Evolutionary conservation across 768 basidiomycete species (phyloP), one percentile per base, ranked within the genome.

Genomic region (Lentinula sp.): DNA sequence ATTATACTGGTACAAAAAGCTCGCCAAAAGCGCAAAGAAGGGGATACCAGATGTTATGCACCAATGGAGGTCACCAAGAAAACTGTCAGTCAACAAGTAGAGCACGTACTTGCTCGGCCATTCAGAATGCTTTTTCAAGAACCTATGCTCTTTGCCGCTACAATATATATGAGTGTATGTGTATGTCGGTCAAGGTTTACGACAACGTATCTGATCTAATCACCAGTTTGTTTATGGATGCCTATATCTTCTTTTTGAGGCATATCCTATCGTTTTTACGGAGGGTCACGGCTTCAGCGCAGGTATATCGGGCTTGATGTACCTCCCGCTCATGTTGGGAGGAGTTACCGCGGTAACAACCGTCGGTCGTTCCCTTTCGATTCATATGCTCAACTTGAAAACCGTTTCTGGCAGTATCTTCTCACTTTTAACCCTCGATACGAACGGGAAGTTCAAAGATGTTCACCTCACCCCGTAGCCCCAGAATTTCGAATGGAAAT

Each of bases 41-140:
- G 80, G 0, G 81, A 87, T 66, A 62, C 72, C 15, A 72, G 74
- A 11, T 86, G 78, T 53, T 80, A 81, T 66, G 83, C 85, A 16
- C 75, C 80, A 1, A 70, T 82, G 63, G 84, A 86, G 71, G 74
- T 65, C 18, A 66, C 74, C 21, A 70, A 74, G 28, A 65, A 76
- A 43, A 71, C 75, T 4, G 60, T 81, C 39, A 63, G 69, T 18
- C 73, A 81, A 46, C 76, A 77, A 11, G 52, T 79, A 7, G 77
- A 82, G 61, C 69, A 76, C 61, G 77, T 82, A 5, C 68, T 87
- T 45, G 76, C 78, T 39, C 76, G 80, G 39, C 89, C 89, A 0
- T 87, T 88, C 70, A 73, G 80, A 35, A 76, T 92, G 45, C 76
- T 91, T 28, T 78, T 84, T 63, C 76, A 70, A 23, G 90, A 91